Percentiles rank a stretch among this genome's conserved stretches.
These are phyloP conservation scores for Apiospora hydei DNA, from an alignment of 2,329 filamentous ascomycete genomes.

Conservation along the genomic window DNA sequence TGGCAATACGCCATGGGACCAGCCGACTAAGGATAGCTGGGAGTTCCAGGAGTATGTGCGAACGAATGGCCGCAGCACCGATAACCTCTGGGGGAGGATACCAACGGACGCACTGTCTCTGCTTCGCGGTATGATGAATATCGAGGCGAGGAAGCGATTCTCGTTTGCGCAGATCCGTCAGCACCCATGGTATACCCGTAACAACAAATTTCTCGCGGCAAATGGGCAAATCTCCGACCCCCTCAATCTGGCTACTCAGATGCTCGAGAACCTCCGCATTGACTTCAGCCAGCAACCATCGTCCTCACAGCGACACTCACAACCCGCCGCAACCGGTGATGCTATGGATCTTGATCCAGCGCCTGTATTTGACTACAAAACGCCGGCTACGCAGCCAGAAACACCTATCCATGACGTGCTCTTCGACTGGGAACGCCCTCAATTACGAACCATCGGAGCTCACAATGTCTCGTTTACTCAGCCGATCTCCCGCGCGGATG, in stretches of 20 bases:
- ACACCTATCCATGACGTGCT: conserved; percentile 75
- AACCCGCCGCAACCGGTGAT: conserved; percentile 52
- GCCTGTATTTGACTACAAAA: conserved; percentile 50
- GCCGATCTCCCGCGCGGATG: conserved; percentile 48
- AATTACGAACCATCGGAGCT: conserved; percentile 59
- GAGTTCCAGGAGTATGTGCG: conserved; percentile 89
- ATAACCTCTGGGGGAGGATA: conserved; percentile 84
- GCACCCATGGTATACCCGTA: conserved; percentile 93
- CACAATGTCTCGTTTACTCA: conserved; percentile 57
- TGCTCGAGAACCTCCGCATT: conserved; percentile 91
- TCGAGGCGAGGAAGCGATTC: conserved; percentile 79
- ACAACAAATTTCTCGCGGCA: conserved; percentile 76
- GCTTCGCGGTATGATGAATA: conserved; percentile 89
- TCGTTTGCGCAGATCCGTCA: conserved; percentile 85
- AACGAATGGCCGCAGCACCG: conserved; percentile 80
- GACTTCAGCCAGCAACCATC: conserved; percentile 78
- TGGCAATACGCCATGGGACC: conserved; percentile 98
- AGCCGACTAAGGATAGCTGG: conserved; percentile 84
- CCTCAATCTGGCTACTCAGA: conserved; percentile 86
- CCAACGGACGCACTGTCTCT: conserved; percentile 79
- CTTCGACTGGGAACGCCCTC: conserved; percentile 88
- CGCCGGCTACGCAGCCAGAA: conserved; percentile 88
- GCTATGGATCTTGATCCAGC: conserved; percentile 74
- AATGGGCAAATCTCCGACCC: conserved; percentile 82
- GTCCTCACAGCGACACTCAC: conserved; percentile 45